Evolutionary conservation across 208 protist genomes (phyloP).

Genomic region (Wallacemonas collosoma): DNA sequence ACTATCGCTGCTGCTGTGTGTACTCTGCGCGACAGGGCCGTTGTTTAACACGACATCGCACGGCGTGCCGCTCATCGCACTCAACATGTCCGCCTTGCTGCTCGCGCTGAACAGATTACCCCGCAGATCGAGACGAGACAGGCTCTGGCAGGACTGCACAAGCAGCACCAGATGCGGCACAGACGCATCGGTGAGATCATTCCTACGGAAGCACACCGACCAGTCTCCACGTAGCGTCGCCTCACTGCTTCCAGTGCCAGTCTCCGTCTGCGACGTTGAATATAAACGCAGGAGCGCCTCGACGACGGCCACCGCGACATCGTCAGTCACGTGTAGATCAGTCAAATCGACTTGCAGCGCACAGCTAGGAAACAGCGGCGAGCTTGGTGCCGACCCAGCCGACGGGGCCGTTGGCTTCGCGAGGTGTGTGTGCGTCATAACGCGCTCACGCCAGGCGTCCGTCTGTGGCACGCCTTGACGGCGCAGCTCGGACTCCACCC

Average conservation of each 20-base stretch:
- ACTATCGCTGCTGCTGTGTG: constrained; percentile 17
- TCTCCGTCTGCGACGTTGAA: not conserved
- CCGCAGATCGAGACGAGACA: constrained; percentile 42
- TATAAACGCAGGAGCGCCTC: constrained; percentile 66
- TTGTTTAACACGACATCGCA: constrained; percentile 14
- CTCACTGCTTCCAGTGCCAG: constrained; percentile 12
- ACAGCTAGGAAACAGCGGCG: not conserved
- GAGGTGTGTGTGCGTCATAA: constrained; percentile 2
- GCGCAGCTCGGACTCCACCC: constrained; percentile 51
- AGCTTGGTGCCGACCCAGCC: not conserved
- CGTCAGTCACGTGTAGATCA: constrained; percentile 42
- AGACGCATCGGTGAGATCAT: constrained; percentile 49
- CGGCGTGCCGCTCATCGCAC: constrained; percentile 14
- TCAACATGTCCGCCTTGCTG: constrained; percentile 26
- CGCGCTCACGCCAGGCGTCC: constrained; percentile 22
- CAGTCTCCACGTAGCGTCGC: constrained; percentile 21
- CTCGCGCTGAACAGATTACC: constrained; percentile 34
- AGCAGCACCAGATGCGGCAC: constrained; percentile 58
- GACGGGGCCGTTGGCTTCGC: not conserved
- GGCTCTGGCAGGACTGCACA: constrained; percentile 33
- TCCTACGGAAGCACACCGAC: constrained; percentile 41
- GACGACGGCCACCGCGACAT: constrained; percentile 50
- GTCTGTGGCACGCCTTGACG: constrained; percentile 49
- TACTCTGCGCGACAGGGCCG: constrained; percentile 7
- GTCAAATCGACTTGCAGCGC: constrained; percentile 35